Evolutionary conservation across 2,329 filamentous ascomycete genomes (phyloP), one percentile per base, ranked within the genome.

Genomic region (Paecilomyces niveus): DNA sequence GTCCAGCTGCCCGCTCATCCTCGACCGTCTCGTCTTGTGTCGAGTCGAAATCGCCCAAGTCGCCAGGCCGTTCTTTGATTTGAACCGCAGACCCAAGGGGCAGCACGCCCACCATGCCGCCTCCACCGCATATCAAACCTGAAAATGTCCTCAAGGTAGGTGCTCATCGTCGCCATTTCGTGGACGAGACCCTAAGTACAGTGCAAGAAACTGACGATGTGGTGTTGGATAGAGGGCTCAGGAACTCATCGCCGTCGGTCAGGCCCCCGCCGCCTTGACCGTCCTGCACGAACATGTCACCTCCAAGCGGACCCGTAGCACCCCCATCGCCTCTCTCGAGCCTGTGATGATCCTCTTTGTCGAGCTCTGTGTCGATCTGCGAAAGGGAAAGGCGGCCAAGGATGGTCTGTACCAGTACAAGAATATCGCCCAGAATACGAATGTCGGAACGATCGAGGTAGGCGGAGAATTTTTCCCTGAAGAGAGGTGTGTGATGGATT

Each of bases 391-490:
- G 80, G 85, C 94, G 61, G 94, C 93, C 76, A 99, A 99, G 84
- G 94, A 99, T 80, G 94, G 94, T 62, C 84, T 99, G 54, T 99
- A 97, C 77, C 94, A 97, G 77, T 99, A 99, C 85, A 99, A 99
- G 84, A 99, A 99, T 78, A 97, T 97, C 67, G 93, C 92, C 58
- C 94, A 99, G 78, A 99, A 99, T 81, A 96, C 93, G 68, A 97
- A 97, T 74, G 92, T 99, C 66, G 92, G 86, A 68, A 99, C 94
- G 62, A 99, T 99, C 75, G 94, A 97, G 86, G 89, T 91, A 80
- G 61, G 74, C 56, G n/a, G 26, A 26, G n/a, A 45, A 45, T 45
- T 45, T 32, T 31, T n/a, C 22, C 24, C n/a, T 11, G 5, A n/a
- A 1, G 13, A 10, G 18, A 24, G n/a, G 35, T 11, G n/a, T 5